phyloP scores from a whole-genome alignment of 1,139 yeast genomes.

The Yamadazyma atlantica region DNA sequence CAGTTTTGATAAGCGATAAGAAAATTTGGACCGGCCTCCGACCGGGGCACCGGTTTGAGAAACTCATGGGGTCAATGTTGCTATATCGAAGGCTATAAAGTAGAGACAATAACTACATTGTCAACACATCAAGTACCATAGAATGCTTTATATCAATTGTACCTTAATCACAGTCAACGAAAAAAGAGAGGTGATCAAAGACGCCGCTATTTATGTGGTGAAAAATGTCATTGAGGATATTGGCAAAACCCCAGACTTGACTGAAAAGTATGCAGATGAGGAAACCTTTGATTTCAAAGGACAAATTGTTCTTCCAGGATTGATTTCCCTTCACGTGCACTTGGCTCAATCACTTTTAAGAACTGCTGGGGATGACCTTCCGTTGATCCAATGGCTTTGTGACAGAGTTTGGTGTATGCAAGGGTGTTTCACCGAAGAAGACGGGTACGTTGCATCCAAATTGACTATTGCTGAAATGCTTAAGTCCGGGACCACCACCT shows the following conservation, averaged over 20 bases:
- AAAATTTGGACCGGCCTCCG: neutral
- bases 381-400: constrained; percentile 21
- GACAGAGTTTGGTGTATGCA: constrained; percentile 25
- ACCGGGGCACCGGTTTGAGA: neutral
- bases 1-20: neutral
- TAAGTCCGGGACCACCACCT: constrained; percentile 23
- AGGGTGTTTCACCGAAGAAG: constrained; percentile 21
- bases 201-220: constrained; percentile 10
- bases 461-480: constrained; percentile 22
- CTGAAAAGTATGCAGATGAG: constrained; percentile 7
- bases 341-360: constrained; percentile 18
- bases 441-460: constrained; percentile 21
- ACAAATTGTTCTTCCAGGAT: constrained; percentile 13
- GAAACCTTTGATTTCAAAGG: constrained; percentile 7
- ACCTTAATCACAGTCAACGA: constrained; percentile 11
- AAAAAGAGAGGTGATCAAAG: constrained; percentile 8
- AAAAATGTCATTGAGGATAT: constrained; percentile 8
- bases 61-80: neutral
- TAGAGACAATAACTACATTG: too few relatives aligned
- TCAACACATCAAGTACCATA: neutral
- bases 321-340: constrained; percentile 13
- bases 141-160: constrained; percentile 10
- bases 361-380: constrained; percentile 21
- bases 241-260: constrained; percentile 9
- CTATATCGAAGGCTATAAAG: too few relatives aligned